Base-by-base conservation (phyloP, 2,329 filamentous ascomycete genomes). In the Beauveria sp. region DNA sequence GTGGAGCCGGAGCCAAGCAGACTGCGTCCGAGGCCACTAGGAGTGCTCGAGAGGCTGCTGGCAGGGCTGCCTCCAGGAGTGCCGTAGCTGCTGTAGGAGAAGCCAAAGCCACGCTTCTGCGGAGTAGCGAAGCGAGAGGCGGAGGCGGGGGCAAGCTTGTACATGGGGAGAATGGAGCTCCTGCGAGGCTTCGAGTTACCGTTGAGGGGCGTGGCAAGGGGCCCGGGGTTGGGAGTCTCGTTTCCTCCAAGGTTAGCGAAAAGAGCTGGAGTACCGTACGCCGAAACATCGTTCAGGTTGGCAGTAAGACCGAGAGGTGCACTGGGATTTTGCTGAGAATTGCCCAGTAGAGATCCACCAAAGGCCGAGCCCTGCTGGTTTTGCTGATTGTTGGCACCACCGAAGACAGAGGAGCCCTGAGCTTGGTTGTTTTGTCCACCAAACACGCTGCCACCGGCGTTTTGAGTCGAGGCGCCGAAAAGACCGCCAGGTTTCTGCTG, bases 61-160 rank as follows among this genome's bases (percentile, higher is more conserved):
- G 88, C 83, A 24, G 83, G 84, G 67, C 86, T 90, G 62, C 80
- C 87, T 43, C 80, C 86, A 6, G 93, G 92, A 1, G 89, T 93
- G 50, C 91, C 91, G 68, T 96, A 96, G 2, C 88, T 92, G 66
- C 92, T 96, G 75, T 97, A 97, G 2, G 89, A 92, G 73, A 97
- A 96, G 3, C 93, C 93, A 71, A 91, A 97, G 5, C 91, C 91
- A 61, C 89, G 85, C 76, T 91, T 93, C 67, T 92, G 90, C 0
- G 93, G 92, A 0, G 92, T 96, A 34, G 87, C 83, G 62, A 93
- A 87, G 53, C 92, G 88, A 24, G 89, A 88, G 9, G 90, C 87
- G 40, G 90, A 90, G 52, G 86, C 85, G 0, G 92, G 91, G 52
- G 91, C 93, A 66, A 96, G 83, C 76, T 93, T 95, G 78, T 93